Evolutionary conservation across 352 stramenopile genomes (phyloP), one percentile per base, ranked within the genome.

Genomic region (Ophiocytium majus): DNA sequence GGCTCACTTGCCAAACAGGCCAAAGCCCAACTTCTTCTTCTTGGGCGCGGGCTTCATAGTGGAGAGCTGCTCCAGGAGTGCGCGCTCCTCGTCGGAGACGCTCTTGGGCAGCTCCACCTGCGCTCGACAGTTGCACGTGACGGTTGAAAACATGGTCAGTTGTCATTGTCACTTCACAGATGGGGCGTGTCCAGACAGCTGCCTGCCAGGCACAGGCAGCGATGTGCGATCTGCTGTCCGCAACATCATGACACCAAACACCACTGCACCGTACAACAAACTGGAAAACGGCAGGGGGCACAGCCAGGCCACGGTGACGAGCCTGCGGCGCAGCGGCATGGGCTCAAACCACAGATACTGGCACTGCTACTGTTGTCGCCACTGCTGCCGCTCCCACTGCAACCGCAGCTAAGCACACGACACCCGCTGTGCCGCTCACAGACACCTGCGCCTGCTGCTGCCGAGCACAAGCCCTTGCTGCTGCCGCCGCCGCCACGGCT

Each of bases 1-100:
- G n/a, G n/a, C n/a, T 57, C 14, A 57, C 43, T 57, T 57, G 43
- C 49, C 49, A 17, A 81, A 81, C 1, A 81, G 50, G 37, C 75
- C 75, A 81, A 81, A 81, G 36, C 75, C 75, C 35, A 50, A 17
- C 43, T 57, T 50, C 36, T 81, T 81, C 17, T 81, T 81, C 5
- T 81, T 81, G 64, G 5, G 5, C 34, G 31, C 34, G 5, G 64
- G 5, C 50, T 81, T 81, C 1, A 50, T 33, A 10, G 14, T 17
- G 9, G 10, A n/a, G 14, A 81, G 36, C 32, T 81, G 35, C 50
- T 81, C 75, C 14, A 81, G 75, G 5, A 81, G 36, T 50, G 1
- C 9, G n/a, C 50, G 37, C 36, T 81, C 75, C 50, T 81, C 75
- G 37, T 81, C 75, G 1, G 19, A 63, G 5, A 50, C 19, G 19